A percentile compares a stretch with the other conserved stretches of the same genome.
Evolutionary conservation across 768 basidiomycete genomes (phyloP).

Genomic region (Rubroboletus pulcherrimus): DNA sequence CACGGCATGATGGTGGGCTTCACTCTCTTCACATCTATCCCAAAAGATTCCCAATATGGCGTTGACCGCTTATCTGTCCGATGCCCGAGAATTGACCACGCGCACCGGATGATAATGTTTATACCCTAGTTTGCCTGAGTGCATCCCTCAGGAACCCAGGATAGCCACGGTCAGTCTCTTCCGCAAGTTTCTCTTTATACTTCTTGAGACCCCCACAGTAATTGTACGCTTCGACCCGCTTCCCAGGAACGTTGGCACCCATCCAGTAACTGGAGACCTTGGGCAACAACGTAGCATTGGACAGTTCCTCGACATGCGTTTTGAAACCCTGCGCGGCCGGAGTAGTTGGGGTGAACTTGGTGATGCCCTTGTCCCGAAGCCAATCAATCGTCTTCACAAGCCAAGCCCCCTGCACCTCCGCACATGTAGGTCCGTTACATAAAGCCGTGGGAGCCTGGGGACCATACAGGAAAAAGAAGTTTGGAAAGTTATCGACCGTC

Average conservation of each 20-base stretch:
- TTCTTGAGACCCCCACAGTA: slow-evolving; percentile 3
- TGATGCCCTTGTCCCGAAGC: not conserved
- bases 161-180: slow-evolving; percentile 6
- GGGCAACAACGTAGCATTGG: not conserved
- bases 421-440: slow-evolving; percentile 3
- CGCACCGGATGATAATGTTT: not conserved
- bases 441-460: slow-evolving; percentile 10
- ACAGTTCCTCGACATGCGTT: not conserved
- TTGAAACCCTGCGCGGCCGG: not conserved
- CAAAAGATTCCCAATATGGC: not conserved
- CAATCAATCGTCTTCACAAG: slow-evolving; percentile 3
- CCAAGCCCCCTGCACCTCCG: slow-evolving; percentile 3
- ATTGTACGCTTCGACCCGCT: slow-evolving; percentile 7
- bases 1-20: not conserved
- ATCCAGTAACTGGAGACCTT: slow-evolving; percentile 8
- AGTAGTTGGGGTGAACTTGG: slow-evolving; percentile 4
- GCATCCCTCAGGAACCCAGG: slow-evolving; percentile 7
- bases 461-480: slow-evolving; percentile 5
- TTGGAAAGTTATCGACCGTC: slow-evolving; percentile 6
- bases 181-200: slow-evolving; percentile 8
- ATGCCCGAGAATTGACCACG: no score
- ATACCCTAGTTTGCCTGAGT: not conserved
- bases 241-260: slow-evolving; percentile 9
- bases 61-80: not conserved
- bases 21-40: not conserved